phyloP scores from a whole-genome alignment of 2,329 filamentous ascomycete genomes.

The Fusarium sacchari region DNA sequence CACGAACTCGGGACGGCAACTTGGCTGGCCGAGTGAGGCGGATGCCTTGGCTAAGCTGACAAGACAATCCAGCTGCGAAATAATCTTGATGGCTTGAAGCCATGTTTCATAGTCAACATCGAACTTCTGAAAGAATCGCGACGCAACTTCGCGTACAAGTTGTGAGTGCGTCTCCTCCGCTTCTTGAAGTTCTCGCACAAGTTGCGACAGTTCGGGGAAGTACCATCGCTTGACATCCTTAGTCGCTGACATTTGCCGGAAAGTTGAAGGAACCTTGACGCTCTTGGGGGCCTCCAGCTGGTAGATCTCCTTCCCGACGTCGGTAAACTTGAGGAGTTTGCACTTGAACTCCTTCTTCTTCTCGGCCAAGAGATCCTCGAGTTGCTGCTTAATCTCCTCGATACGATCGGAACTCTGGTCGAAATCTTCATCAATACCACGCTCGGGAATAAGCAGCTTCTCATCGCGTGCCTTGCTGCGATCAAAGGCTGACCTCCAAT shows the following conservation, averaged over 20 bases:
- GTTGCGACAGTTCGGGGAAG: conserved; percentile 80
- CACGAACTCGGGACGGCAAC: conserved; percentile 88
- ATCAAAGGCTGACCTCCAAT: conserved; percentile 94
- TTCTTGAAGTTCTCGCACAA: conserved; percentile 91
- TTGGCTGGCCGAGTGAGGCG: conserved; percentile 81
- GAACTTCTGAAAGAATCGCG: conserved; percentile 86
- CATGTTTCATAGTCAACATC: conserved; percentile 87
- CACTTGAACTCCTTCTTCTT: conserved; percentile 80
- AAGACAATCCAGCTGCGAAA: conserved; percentile 93
- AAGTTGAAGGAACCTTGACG: conserved; percentile 85
- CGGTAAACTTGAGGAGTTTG: conserved; percentile 76
- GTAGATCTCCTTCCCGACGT: conserved; percentile 97
- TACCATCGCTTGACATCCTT: conserved; percentile 93
- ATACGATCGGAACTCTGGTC: conserved; percentile 84
- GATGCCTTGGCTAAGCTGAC: conserved; percentile 94
- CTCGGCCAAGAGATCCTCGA: conserved; percentile 76
- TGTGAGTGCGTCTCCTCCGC: conserved; percentile 94
- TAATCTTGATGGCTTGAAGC: conserved; percentile 88
- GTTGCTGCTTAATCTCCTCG: conserved; percentile 76
- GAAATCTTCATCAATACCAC: conserved; percentile 90
- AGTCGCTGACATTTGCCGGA: conserved; percentile 97
- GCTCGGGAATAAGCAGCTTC: conserved; percentile 84
- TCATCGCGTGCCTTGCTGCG: conserved; percentile 79
- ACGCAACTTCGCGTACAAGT: conserved; percentile 85
- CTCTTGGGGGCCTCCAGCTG: conserved; percentile 90